Evolutionary conservation across 192 early-diverging fungal genomes (phyloP), one percentile per base, ranked within the genome.

Genomic region (Mortierella claussenii): DNA sequence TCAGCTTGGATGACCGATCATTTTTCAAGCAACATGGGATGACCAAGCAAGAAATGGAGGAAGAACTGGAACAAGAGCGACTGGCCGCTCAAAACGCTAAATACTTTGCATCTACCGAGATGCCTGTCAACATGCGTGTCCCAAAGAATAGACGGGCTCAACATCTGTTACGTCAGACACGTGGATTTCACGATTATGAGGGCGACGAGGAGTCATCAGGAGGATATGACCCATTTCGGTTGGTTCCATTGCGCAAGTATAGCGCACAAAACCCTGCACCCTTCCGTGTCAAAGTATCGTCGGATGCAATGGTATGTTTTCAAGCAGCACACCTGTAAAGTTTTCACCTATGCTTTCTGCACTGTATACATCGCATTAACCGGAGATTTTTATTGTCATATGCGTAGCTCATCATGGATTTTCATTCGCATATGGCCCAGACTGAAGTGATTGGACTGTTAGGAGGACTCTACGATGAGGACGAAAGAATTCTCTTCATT

Each of bases 381-480:
- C n/a, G n/a, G n/a, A n/a, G n/a, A n/a, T n/a, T n/a, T n/a, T n/a
- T n/a, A n/a, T n/a, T n/a, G n/a, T n/a, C n/a, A n/a, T n/a, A n/a
- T n/a, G 18, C 27, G 31, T 85, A 89, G 93, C 83, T 92, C 54
- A 85, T 96, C 26, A 95, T 98, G 89, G 95, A 98, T 61, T 89
- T 98, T 69, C 95, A 97, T 55, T 84, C 95, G 26, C 96, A 98
- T 75, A 80, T 98, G 66, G 91, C 92, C 11, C 82, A 94, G 62
- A 95, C 95, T 1, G 96, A 98, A 66, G 92, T 97, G 45, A 97
- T 98, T 71, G 96, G 96, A 18, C 83, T 98, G 28, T 85, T 98
- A 7, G 96, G 95, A 54, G 96, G 96, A 0, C 85, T 70, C 2
- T 95, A 85, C 53, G 81, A 90, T 47, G 65, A 79, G 7, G 74